Percentiles rank a stretch among this genome's conserved stretches.
Evolutionary conservation across 2,329 filamentous ascomycete species (phyloP).

Genomic region (Leptosphaerulina australis): DNA sequence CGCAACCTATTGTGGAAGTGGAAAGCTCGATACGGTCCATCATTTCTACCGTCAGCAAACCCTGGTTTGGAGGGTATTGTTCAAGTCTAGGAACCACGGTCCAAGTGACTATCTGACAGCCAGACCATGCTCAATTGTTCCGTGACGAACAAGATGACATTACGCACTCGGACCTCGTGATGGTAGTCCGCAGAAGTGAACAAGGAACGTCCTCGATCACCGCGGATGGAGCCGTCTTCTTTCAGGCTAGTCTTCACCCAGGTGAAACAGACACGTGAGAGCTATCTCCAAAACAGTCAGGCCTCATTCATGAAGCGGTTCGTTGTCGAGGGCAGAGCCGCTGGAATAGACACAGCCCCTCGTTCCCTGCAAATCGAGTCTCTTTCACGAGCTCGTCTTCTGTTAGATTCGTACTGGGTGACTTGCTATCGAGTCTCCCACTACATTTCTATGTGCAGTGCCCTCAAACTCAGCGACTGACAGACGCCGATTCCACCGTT

Average conservation of each 20-base stretch:
- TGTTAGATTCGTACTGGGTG: background rate
- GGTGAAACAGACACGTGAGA: constrained; percentile 19
- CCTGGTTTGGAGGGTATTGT: background rate
- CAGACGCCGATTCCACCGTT: constrained; percentile 3
- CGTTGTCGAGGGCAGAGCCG: constrained; percentile 24
- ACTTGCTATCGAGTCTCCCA: constrained; percentile 1
- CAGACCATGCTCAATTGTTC: background rate
- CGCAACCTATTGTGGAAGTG: background rate
- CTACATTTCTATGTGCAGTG: constrained; percentile 13
- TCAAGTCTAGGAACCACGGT: background rate
- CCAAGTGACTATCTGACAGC: background rate
- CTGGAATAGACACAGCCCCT: constrained; percentile 26
- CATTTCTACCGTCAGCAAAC: background rate
- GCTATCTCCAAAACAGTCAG: constrained; percentile 29
- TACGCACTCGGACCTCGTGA: constrained; percentile 12
- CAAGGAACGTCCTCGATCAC: constrained; percentile 16
- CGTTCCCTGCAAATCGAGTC: constrained; percentile 17
- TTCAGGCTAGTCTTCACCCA: constrained; percentile 2
- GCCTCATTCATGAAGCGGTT: constrained; percentile 22
- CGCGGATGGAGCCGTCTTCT: background rate
- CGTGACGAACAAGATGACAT: background rate
- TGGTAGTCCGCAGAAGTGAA: constrained; percentile 3
- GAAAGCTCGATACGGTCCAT: constrained; percentile 3
- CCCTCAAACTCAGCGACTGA: background rate
- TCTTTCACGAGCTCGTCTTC: background rate